Conservation (phyloP, 2,329 filamentous ascomycete species). For the Ascochyta viciae-villosae region DNA sequence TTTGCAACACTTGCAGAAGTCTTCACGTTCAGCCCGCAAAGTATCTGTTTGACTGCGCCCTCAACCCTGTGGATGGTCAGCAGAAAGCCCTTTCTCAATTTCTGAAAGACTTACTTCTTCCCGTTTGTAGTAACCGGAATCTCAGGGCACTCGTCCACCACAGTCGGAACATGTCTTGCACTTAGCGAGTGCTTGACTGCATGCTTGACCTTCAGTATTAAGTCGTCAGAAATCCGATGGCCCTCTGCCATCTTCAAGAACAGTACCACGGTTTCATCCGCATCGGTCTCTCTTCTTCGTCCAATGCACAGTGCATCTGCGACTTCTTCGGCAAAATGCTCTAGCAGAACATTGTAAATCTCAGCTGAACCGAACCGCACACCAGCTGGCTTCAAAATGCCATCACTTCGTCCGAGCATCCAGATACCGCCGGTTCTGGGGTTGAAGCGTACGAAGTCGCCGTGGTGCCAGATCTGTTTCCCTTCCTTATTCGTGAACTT, state of each 20-base stretch:
- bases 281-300: conserved; percentile 71
- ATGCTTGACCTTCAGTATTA: conserved; percentile 70
- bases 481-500: conserved; percentile 64
- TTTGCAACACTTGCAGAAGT: conserved; percentile 95
- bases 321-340: conserved; percentile 78
- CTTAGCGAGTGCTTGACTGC: conserved; percentile 80
- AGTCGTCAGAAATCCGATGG: conserved; percentile 62
- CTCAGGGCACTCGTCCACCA: conserved; percentile 82
- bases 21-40: conserved; percentile 85
- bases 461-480: conserved; percentile 83
- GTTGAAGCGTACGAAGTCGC: conserved; percentile 83
- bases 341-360: conserved; percentile 92
- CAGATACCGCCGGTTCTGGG: conserved; percentile 76
- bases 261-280: conserved; percentile 85
- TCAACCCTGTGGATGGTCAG: conserved; percentile 70
- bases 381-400: conserved; percentile 89
- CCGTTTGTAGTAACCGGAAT: conserved; percentile 94
- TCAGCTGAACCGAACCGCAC: conserved; percentile 93
- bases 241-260: conserved; percentile 80
- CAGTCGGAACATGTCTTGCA: conserved; percentile 84
- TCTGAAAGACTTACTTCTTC: conserved; percentile 74
- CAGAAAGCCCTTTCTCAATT: not conserved
- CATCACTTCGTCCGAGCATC: conserved; percentile 93
- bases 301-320: conserved; percentile 91
- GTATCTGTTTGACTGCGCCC: conserved; percentile 93